These are phyloP conservation scores for Pycnococcus provasolii DNA, from an alignment of 139 green algal species.

Conservation along the genomic window DNA sequence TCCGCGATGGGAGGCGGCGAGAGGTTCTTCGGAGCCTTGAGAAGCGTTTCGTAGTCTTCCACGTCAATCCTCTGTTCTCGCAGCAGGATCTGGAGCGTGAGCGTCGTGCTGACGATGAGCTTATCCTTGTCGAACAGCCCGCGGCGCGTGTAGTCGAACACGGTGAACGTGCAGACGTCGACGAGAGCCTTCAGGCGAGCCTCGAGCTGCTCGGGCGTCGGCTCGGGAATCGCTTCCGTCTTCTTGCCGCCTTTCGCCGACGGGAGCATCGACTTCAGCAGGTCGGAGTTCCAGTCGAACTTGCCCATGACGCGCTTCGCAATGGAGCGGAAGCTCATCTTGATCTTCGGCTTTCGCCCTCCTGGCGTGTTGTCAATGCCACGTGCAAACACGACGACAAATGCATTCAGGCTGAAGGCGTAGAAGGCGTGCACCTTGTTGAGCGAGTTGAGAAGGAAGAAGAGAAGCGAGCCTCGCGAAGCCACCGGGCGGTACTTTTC, in stretches of 20 bases:
- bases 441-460: constrained; percentile 77
- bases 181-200: constrained; percentile 49
- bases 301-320: constrained; percentile 23
- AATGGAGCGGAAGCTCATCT: constrained; percentile 17
- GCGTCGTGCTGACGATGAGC: constrained; percentile 65
- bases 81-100: constrained; percentile 49
- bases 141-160: constrained; percentile 72
- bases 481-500: constrained; percentile 66
- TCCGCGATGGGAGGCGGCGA: constrained; percentile 58
- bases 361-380: constrained; percentile 63
- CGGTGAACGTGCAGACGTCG: constrained; percentile 65
- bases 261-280: constrained; percentile 11
- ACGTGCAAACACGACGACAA: constrained; percentile 59
- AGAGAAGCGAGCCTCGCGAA: constrained; percentile 59
- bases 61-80: constrained; percentile 42
- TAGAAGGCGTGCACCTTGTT: constrained; percentile 86
- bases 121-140: constrained; percentile 79
- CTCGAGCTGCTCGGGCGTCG: constrained; percentile 57
- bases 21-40: constrained; percentile 44
- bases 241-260: constrained; percentile 32
- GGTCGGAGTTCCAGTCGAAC: constrained; percentile 34
- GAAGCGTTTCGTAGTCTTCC: constrained; percentile 61
- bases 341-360: constrained; percentile 11
- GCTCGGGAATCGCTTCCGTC: constrained; percentile 26
- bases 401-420: constrained; percentile 66